Conservation (phyloP, 192 early-diverging fungal genomes). For the Powellomyces hirtus region DNA sequence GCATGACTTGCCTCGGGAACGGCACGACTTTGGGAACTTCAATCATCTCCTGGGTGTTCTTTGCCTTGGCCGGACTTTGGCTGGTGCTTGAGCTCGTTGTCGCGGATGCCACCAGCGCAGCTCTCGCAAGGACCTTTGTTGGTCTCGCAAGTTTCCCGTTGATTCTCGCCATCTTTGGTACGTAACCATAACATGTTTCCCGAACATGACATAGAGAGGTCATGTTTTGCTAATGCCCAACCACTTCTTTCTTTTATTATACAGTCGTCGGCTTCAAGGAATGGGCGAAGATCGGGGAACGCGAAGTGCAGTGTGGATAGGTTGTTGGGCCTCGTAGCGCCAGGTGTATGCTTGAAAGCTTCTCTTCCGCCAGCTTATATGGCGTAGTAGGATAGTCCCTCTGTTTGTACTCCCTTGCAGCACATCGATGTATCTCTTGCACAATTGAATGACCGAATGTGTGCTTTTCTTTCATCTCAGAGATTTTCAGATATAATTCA, state of each 20-base stretch:
- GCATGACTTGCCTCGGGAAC: slow-evolving; percentile 12
- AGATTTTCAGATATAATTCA: not conserved
- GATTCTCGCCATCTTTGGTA: slow-evolving; percentile 21
- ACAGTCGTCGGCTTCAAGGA: slow-evolving; percentile 15
- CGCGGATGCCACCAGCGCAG: not conserved
- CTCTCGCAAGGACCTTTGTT: slow-evolving; percentile 12
- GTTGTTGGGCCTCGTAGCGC: not conserved
- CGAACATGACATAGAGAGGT: not conserved
- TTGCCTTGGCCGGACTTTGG: slow-evolving; percentile 11
- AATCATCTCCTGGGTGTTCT: slow-evolving; percentile 17
- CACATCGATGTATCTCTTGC: not conserved
- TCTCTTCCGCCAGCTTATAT: not conserved
- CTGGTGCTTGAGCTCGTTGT: slow-evolving; percentile 10
- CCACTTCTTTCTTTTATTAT: not conserved
- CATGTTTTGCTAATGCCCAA: not conserved
- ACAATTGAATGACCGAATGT: not conserved
- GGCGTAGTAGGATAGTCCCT: not conserved
- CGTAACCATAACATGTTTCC: not conserved
- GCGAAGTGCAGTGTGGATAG: not conserved
- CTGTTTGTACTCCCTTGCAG: not conserved
- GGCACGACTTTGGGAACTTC: slow-evolving; percentile 13
- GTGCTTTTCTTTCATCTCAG: not conserved
- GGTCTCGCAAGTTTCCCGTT: slow-evolving; percentile 12
- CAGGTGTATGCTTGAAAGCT: no score
- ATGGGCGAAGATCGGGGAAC: slow-evolving; percentile 9